These are phyloP conservation scores for Thymus mandschuricus DNA, from an alignment of 257 asterid genomes.

Conservation along the genomic window DNA sequence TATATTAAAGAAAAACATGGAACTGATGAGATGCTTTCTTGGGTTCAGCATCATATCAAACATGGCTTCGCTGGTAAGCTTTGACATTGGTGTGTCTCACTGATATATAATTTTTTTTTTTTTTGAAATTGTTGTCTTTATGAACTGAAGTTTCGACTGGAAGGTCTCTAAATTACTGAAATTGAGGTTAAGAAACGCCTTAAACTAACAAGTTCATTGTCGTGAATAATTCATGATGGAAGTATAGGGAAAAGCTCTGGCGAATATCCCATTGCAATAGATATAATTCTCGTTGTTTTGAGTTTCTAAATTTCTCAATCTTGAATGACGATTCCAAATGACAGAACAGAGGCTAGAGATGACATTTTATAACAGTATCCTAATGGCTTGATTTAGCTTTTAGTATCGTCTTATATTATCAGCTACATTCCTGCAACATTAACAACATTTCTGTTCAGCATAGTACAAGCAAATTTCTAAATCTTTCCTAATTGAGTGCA, in stretches of 20 bases:
- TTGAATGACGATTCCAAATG: background rate
- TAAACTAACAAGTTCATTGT: too few relatives aligned
- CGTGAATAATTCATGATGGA: background rate
- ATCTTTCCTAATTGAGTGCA: too few relatives aligned
- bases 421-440: too few relatives aligned
- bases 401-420: constrained; percentile 7
- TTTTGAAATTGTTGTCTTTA: constrained; percentile 15
- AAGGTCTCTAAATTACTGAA: background rate
- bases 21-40: constrained; percentile 63
- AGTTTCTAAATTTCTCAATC: constrained; percentile 4
- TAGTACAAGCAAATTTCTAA: too few relatives aligned
- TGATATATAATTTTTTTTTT: background rate
- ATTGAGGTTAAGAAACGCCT: background rate
- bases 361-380: background rate
- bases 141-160: constrained; percentile 1
- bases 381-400: constrained; percentile 4
- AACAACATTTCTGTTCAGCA: too few relatives aligned
- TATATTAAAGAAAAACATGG: constrained; percentile 71
- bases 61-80: constrained; percentile 76
- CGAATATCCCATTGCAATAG: background rate
- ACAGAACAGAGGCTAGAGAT: background rate
- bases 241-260: background rate
- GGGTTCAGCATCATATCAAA: constrained; percentile 58
- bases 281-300: background rate
- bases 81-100: constrained; percentile 10